Evolutionary conservation across 2,329 filamentous ascomycete species (phyloP).

Genomic region (Fusarium devonianum): DNA sequence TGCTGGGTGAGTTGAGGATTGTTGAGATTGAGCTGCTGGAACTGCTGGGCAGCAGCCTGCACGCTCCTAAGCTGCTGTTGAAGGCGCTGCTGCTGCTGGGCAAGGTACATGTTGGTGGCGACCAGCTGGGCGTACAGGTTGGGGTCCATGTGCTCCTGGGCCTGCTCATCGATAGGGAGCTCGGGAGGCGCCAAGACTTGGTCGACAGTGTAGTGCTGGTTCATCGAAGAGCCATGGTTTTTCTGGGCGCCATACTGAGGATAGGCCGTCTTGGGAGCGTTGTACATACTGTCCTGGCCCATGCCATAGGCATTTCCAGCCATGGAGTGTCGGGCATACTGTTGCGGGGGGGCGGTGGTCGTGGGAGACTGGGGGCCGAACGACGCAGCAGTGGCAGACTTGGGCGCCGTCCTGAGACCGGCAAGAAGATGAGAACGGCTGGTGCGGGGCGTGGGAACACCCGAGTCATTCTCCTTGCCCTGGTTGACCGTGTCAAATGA

Average conservation of each 20-base stretch:
- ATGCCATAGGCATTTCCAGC: slow-evolving; percentile 54
- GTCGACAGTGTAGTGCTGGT: slow-evolving; percentile 76
- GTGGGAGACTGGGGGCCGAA: slow-evolving; percentile 73
- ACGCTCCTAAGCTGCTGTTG: slow-evolving; percentile 91
- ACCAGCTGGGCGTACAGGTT: slow-evolving; percentile 87
- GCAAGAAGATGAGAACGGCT: slow-evolving; percentile 94
- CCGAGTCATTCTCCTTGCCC: slow-evolving; percentile 69
- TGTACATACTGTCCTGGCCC: slow-evolving; percentile 54
- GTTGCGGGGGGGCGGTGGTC: slow-evolving; percentile 49
- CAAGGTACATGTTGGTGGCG: slow-evolving; percentile 89
- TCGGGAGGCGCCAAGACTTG: slow-evolving; percentile 87
- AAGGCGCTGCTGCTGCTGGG: slow-evolving; percentile 92
- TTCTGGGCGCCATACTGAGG: slow-evolving; percentile 55
- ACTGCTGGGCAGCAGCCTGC: slow-evolving; percentile 83
- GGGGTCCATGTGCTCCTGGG: slow-evolving; percentile 81
- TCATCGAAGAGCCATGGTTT: slow-evolving; percentile 44
- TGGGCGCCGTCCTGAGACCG: slow-evolving; percentile 90
- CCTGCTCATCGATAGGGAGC: slow-evolving; percentile 74
- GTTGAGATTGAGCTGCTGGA: slow-evolving; percentile 77
- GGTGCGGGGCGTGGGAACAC: slow-evolving; percentile 83
- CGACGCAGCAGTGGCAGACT: slow-evolving; percentile 76
- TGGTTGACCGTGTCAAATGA: slow-evolving; percentile 77
- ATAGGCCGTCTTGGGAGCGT: slow-evolving; percentile 64
- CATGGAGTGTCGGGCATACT: slow-evolving; percentile 55
- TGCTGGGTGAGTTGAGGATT: slow-evolving; percentile 56